phyloP scores from a whole-genome alignment of 805 yeast species.

The Dipodascus albidus region DNA sequence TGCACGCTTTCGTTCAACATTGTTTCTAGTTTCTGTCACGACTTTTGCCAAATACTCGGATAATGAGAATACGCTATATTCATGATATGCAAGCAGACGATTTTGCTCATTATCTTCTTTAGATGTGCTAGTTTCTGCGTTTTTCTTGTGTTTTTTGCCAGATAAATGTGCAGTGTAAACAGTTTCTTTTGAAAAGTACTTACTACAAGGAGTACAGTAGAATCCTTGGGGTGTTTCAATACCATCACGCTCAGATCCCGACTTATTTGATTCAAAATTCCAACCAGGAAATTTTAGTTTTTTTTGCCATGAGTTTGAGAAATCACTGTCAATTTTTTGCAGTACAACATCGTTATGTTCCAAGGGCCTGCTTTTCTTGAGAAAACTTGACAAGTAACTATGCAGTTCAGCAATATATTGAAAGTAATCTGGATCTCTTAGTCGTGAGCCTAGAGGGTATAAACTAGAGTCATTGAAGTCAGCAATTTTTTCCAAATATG shows the following conservation, averaged over 20 bases:
- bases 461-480: conserved; percentile 25
- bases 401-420: conserved; percentile 36
- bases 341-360: conserved; percentile 27
- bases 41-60: conserved; percentile 29
- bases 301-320: conserved; percentile 18
- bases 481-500: conserved; percentile 38
- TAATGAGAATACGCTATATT: conserved; percentile 30
- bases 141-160: conserved; percentile 68
- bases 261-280: conserved; percentile 9
- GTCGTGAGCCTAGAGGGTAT: conserved; percentile 10
- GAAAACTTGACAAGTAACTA: conserved; percentile 39
- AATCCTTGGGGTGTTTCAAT: conserved; percentile 16
- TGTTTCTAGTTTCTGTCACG: conserved; percentile 40
- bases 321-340: conserved; percentile 20
- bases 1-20: conserved; percentile 53
- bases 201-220: conserved; percentile 56
- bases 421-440: conserved; percentile 28
- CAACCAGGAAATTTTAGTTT: conserved; percentile 6
- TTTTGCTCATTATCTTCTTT: conserved; percentile 1
- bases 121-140: conserved; percentile 15
- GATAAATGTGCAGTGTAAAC: conserved; percentile 58
- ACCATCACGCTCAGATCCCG: conserved; percentile 5
- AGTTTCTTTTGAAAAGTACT: conserved; percentile 46
- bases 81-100: conserved; percentile 23
- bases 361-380: conserved; percentile 39